These are phyloP conservation scores for Kregervanrija delftensis DNA, from an alignment of 805 yeast genomes.

Conservation along the genomic window DNA sequence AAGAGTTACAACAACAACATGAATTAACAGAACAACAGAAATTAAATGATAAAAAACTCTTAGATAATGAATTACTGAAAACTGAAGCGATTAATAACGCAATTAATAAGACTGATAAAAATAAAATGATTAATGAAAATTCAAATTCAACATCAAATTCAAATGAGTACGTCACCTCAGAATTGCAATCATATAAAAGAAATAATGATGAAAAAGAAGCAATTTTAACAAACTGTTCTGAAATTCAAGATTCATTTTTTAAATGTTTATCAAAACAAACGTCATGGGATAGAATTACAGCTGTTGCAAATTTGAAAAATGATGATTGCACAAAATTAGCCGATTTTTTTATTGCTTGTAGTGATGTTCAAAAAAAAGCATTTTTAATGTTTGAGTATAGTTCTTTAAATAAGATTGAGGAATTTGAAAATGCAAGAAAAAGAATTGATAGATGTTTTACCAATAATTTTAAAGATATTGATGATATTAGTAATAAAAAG, in stretches of 20 bases:
- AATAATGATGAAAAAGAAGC: slow-evolving; percentile 22
- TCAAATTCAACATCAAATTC: slow-evolving; percentile 5
- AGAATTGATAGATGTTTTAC: slow-evolving; percentile 25
- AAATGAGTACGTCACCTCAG: slow-evolving; percentile 7
- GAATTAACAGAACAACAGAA: slow-evolving; percentile 2
- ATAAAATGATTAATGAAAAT: slow-evolving; percentile 4
- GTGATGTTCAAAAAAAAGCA: slow-evolving; percentile 25
- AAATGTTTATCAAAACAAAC: slow-evolving; percentile 20
- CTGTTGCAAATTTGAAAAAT: slow-evolving; percentile 13
- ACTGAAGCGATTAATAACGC: not conserved
- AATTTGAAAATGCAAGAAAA: slow-evolving; percentile 22
- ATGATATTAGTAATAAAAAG: slow-evolving; percentile 22
- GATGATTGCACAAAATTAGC: slow-evolving; percentile 21
- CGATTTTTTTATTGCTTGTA: slow-evolving; percentile 26
- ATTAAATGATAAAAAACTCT: not conserved
- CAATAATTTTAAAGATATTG: slow-evolving; percentile 17
- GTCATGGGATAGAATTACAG: slow-evolving; percentile 11
- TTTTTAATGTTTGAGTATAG: slow-evolving; percentile 27
- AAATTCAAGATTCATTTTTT: slow-evolving; percentile 22
- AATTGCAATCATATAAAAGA: slow-evolving; percentile 24
- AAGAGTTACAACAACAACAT: slow-evolving; percentile 3
- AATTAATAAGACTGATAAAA: slow-evolving; percentile 1
- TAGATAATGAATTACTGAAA: not conserved
- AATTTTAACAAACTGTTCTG: slow-evolving; percentile 28
- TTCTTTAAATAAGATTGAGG: slow-evolving; percentile 21